phyloP scores from a whole-genome alignment of 1,284 basidiomycete genomes.

The Lentinus polychrous region DNA sequence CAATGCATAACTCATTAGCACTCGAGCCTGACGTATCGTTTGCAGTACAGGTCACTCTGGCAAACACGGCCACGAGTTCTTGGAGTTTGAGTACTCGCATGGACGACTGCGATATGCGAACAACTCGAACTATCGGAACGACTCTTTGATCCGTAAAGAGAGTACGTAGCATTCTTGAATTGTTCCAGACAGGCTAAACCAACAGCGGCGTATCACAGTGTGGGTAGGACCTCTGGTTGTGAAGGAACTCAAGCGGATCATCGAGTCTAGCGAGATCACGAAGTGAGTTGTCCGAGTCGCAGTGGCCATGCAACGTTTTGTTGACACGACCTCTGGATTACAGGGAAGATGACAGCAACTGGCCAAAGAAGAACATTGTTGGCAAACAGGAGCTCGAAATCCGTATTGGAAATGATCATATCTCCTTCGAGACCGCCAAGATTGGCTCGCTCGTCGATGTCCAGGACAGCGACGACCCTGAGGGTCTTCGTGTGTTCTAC shows the following conservation, averaged over 20 bases:
- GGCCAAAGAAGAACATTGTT: constrained; percentile 98
- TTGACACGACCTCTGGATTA: neutral
- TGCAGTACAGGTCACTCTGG: constrained; percentile 89
- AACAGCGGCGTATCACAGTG: constrained; percentile 46
- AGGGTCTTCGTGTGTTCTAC: constrained; percentile 97
- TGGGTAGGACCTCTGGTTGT: constrained; percentile 90
- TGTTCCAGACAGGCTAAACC: neutral
- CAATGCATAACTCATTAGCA: neutral
- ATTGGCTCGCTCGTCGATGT: constrained; percentile 96
- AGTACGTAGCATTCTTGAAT: constrained; percentile 40
- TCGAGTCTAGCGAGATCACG: constrained; percentile 92
- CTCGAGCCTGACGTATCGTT: constrained; percentile 9
- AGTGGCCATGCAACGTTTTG: neutral
- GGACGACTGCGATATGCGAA: constrained; percentile 96
- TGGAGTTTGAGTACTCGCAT: constrained; percentile 98
- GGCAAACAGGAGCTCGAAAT: constrained; percentile 98
- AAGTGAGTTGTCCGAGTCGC: constrained; percentile 55
- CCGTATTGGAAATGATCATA: constrained; percentile 90
- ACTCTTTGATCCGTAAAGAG: constrained; percentile 96
- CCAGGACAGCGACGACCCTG: constrained; percentile 95
- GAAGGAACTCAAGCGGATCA: constrained; percentile 90
- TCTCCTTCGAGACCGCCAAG: constrained; percentile 99
- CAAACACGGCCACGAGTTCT: constrained; percentile 94
- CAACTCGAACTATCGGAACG: constrained; percentile 99
- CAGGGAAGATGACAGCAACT: constrained; percentile 96